A percentile compares a stretch with the other conserved stretches of the same genome.
phyloP scores from a whole-genome alignment of 2,329 filamentous ascomycete genomes.

The Botrytis paeoniae region DNA sequence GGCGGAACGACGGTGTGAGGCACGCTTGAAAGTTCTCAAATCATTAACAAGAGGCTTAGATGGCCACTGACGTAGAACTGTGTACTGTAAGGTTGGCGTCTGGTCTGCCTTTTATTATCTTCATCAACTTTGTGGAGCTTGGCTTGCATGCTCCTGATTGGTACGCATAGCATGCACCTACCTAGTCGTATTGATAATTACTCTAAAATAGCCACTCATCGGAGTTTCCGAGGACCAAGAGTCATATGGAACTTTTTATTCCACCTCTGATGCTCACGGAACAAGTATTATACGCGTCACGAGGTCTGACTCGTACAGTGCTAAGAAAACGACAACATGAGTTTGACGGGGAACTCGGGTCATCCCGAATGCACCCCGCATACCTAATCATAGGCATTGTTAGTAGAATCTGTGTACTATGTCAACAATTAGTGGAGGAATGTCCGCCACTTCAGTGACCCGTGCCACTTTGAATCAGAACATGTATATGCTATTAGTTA shows the following conservation, averaged over 20 bases:
- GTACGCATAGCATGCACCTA: not conserved
- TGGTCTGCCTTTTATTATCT: not conserved
- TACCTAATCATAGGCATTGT: not conserved
- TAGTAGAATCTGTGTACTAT: not conserved
- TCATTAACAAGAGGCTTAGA: not conserved
- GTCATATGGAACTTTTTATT: not conserved
- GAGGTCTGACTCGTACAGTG: not conserved
- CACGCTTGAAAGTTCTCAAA: not conserved
- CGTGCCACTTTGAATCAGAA: not conserved
- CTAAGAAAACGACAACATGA: not conserved
- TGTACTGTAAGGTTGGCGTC: not conserved
- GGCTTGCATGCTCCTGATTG: not conserved
- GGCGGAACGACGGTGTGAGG: constrained; percentile 11
- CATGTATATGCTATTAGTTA: not conserved
- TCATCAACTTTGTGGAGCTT: not conserved
- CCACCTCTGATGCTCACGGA: constrained; percentile 7
- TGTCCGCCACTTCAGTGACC: not conserved
- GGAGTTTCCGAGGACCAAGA: not conserved
- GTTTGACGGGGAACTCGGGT: not conserved
- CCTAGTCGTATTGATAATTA: not conserved
- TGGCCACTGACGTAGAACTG: not conserved
- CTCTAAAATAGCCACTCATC: not conserved
- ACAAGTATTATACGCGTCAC: not conserved
- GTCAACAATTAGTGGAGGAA: not conserved
- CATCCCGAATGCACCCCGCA: not conserved